phyloP scores from a whole-genome alignment of 2,329 filamentous ascomycete species.

The Hypoxylon sp. region DNA sequence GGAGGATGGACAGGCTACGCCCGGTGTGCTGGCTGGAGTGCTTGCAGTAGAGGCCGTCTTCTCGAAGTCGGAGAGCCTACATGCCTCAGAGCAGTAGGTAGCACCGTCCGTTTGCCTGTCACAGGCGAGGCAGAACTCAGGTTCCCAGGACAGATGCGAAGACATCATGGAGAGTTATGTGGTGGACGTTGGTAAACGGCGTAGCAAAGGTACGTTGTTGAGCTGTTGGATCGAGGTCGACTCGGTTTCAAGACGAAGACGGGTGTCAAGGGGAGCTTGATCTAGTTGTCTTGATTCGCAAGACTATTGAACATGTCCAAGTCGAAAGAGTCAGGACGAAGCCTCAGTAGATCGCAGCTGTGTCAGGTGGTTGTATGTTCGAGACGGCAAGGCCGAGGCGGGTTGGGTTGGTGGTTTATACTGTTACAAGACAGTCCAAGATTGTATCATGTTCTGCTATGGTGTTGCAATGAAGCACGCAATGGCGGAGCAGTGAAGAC shows the following conservation, averaged over 20 bases:
- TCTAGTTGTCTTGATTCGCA: slow-evolving; percentile 33
- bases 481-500: slow-evolving; percentile 37
- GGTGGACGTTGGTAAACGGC: slow-evolving; percentile 41
- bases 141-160: slow-evolving; percentile 77
- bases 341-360: slow-evolving; percentile 28
- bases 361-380: slow-evolving; percentile 24
- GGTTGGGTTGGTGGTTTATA: slow-evolving; percentile 31
- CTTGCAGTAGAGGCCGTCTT: slow-evolving; percentile 67
- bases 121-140: slow-evolving; percentile 93
- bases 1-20: slow-evolving; percentile 64
- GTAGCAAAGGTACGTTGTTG: neutral
- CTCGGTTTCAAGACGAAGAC: slow-evolving; percentile 8
- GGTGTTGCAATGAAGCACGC: slow-evolving; percentile 40
- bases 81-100: slow-evolving; percentile 92
- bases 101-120: slow-evolving; percentile 87
- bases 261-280: slow-evolving; percentile 17
- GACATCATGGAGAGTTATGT: slow-evolving; percentile 59
- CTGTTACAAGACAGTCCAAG: slow-evolving; percentile 35
- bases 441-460: slow-evolving; percentile 42
- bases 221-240: slow-evolving; percentile 28
- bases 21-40: slow-evolving; percentile 70
- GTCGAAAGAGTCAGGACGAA: slow-evolving; percentile 23
- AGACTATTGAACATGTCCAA: slow-evolving; percentile 35
- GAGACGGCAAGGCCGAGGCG: slow-evolving; percentile 28
- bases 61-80: slow-evolving; percentile 89